A percentile compares a stretch with the other conserved stretches of the same genome.
Conservation (phyloP, 75 land plant genomes). For the Adiantum capillusveneris region DNA sequence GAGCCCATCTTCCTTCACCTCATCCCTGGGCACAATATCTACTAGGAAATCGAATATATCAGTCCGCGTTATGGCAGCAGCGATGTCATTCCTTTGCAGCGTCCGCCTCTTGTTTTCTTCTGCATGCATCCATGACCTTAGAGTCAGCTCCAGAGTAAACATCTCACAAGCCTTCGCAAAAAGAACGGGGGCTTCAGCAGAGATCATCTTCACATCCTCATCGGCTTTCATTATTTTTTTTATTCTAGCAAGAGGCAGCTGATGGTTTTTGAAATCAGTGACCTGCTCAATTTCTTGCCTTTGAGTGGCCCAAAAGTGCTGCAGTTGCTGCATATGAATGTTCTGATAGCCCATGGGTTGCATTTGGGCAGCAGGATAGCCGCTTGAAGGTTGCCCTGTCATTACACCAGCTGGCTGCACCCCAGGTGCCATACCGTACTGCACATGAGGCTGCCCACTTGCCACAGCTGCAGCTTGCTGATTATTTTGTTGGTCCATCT, state of each 20-base stretch:
- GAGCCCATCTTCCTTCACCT: slow-evolving; percentile 51
- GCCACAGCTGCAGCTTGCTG: background rate
- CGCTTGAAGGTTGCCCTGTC: background rate
- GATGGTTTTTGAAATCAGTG: slow-evolving; percentile 68
- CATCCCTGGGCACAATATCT: slow-evolving; percentile 70
- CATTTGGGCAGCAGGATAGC: slow-evolving; percentile 2
- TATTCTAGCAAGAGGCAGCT: slow-evolving; percentile 66
- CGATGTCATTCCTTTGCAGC: slow-evolving; percentile 79
- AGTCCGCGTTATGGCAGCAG: slow-evolving; percentile 71
- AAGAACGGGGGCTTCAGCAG: slow-evolving; percentile 72
- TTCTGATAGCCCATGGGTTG: slow-evolving; percentile 2
- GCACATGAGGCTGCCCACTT: slow-evolving; percentile 5
- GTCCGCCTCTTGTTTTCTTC: slow-evolving; percentile 82
- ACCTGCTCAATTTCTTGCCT: slow-evolving; percentile 59
- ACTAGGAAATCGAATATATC: slow-evolving; percentile 71
- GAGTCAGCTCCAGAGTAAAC: slow-evolving; percentile 67
- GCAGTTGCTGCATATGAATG: slow-evolving; percentile 46
- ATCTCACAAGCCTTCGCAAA: slow-evolving; percentile 86
- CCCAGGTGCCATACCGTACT: background rate
- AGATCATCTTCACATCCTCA: slow-evolving; percentile 75
- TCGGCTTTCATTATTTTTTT: slow-evolving; percentile 86
- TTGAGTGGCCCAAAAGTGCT: slow-evolving; percentile 46
- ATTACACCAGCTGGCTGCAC: background rate
- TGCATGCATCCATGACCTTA: slow-evolving; percentile 74
- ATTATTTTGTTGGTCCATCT: slow-evolving; percentile 9